These are phyloP conservation scores for Elaeis oleifera DNA, from an alignment of 202 grass and related monocot species.

Conservation along the genomic window DNA sequence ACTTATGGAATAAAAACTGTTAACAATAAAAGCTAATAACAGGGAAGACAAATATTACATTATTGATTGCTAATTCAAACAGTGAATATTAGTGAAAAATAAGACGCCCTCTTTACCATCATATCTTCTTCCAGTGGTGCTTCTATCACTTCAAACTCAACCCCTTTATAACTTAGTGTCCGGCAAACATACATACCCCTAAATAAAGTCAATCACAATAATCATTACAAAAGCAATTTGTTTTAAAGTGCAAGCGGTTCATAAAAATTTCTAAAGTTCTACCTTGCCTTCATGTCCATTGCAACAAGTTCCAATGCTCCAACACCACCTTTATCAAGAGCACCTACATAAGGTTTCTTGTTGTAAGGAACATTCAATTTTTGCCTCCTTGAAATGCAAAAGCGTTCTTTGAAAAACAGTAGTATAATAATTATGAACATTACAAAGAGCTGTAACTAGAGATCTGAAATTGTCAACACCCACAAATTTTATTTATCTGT, in stretches of 20 bases:
- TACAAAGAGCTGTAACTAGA: too few species aligned
- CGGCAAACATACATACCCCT: constrained; percentile 99
- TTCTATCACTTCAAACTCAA: constrained; percentile 92
- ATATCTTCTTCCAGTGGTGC: constrained; percentile 82
- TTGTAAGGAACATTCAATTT: not conserved
- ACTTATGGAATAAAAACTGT: too few species aligned
- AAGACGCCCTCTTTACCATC: constrained; percentile 55
- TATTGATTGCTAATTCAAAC: too few species aligned
- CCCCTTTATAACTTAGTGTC: constrained; percentile 90
- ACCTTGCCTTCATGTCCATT: constrained; percentile 99
- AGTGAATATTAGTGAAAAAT: too few species aligned
- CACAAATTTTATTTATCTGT: too few species aligned
- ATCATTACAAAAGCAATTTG: constrained; percentile 20
- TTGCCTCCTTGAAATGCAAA: constrained; percentile 1
- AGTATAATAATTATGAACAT: too few species aligned
- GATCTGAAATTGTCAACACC: too few species aligned
- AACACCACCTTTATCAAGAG: constrained; percentile 99
- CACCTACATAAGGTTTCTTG: constrained; percentile 39
- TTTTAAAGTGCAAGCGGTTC: not conserved
- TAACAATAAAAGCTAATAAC: too few species aligned
- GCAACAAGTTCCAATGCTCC: constrained; percentile 99
- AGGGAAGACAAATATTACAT: too few species aligned
- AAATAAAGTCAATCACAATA: constrained; percentile 30
- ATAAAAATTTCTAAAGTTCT: constrained; percentile 8
- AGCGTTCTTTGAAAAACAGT: not conserved